phyloP scores from a whole-genome alignment of 805 yeast genomes.

The Saccharomycopsis selenospora region DNA sequence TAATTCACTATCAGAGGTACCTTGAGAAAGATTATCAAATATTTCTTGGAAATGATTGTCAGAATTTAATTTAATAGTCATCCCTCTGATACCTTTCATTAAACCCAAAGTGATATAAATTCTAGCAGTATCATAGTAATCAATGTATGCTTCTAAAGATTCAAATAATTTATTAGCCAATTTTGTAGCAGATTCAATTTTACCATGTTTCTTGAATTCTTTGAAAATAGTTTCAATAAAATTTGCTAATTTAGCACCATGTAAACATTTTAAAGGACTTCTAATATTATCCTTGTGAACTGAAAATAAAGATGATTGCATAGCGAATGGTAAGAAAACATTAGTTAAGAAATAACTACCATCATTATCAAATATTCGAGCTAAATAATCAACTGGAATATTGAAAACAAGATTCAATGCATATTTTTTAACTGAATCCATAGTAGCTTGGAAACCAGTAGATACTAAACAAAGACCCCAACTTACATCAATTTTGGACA shows the following conservation, averaged over 20 bases:
- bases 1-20: conserved; percentile 44
- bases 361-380: conserved; percentile 34
- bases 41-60: conserved; percentile 27
- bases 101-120: conserved; percentile 54
- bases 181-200: conserved; percentile 2
- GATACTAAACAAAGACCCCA: conserved; percentile 73
- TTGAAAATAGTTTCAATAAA: conserved; percentile 36
- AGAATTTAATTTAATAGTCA: conserved; percentile 22
- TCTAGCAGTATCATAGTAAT: conserved; percentile 64
- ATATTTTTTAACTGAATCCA: conserved; percentile 69
- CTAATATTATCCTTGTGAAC: conserved; percentile 29
- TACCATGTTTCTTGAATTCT: conserved; percentile 27
- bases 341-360: conserved; percentile 30
- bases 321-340: conserved; percentile 48
- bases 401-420: conserved; percentile 49
- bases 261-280: conserved; percentile 40
- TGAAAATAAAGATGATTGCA: conserved; percentile 58
- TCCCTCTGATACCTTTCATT: conserved; percentile 39
- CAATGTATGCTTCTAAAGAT: conserved; percentile 40
- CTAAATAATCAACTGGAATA: conserved; percentile 40
- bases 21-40: conserved; percentile 32
- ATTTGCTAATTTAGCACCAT: conserved; percentile 44
- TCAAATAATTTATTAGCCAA: conserved; percentile 32
- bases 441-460: conserved; percentile 67
- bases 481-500: conserved; percentile 50